Evolutionary conservation across 2,329 filamentous ascomycete genomes (phyloP), one percentile per base, ranked within the genome.

Genomic region (Zymoseptoria brevis): DNA sequence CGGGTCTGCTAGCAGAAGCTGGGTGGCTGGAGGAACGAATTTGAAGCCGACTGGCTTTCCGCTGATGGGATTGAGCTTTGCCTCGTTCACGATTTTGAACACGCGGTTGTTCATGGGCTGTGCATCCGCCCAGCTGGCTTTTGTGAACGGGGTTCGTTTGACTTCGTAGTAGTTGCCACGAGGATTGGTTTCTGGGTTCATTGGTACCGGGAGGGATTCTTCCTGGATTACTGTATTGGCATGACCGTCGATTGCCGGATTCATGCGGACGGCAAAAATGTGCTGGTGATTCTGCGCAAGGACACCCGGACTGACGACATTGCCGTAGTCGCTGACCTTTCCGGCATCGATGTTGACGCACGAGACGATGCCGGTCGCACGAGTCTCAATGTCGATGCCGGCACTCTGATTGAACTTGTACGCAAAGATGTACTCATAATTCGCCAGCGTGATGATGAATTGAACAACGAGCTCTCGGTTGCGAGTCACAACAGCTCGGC

Each of bases 211-310:
- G 41, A 79, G 75, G 0, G 80, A 80, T 68, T 85, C 82, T 66
- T 84, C 81, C 55, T 79, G 73, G 7, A 82, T 71, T 21, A 72
- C 73, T 58, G 81, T 81, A 62, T 85, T 86, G 2, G 75, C 67
- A 66, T 80, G 75, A 21, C 79, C 74, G 63, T 87, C 84, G 48
- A 87, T 79, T 8, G 82, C 82, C 0, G 86, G 85, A 64, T 89
- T 86, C 54, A 89, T 81, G 1, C 86, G 79, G 50, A 84, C 73
- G 22, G 77, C 80, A 69, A 89, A 88, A 50, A 89, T 78, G 72
- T 89, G 87, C 69, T 89, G 87, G 64, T 89, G 86, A 70, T 87
- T 85, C 61, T 84, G 84, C 0, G 86, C 87, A 1, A 89, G 74
- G 0, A 86, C 82, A 0, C 86, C 86, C 0, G 83, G 81, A 0